phyloP scores from a whole-genome alignment of 169 alveolate species.

The Toxoplasma gondii region DNA sequence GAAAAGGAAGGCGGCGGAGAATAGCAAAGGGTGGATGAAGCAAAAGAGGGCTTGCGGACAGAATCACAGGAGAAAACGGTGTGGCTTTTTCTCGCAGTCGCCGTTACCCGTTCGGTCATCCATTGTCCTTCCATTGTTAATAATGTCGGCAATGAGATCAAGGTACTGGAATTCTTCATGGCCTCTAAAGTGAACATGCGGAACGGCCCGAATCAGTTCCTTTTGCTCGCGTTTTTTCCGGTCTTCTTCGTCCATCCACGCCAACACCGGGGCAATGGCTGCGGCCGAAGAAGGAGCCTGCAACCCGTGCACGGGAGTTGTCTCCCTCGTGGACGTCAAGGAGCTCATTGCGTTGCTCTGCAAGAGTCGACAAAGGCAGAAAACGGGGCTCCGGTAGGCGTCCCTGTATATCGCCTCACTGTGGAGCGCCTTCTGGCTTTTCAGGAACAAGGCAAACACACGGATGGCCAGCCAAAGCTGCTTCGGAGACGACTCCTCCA shows the following conservation, averaged over 20 bases:
- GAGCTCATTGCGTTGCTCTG: too few relatives aligned
- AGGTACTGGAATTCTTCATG: conserved; percentile 85
- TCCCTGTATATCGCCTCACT: too few relatives aligned
- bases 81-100: not conserved
- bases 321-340: too few relatives aligned
- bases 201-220: conserved; percentile 36
- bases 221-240: not conserved
- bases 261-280: not conserved
- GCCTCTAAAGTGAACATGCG: conserved; percentile 71
- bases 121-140: conserved; percentile 87
- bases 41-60: not conserved
- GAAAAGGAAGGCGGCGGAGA: not conserved
- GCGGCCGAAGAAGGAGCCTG: not conserved
- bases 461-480: too few relatives aligned
- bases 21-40: not conserved
- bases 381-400: too few relatives aligned
- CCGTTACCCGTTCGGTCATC: conserved; percentile 90
- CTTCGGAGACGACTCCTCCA: too few relatives aligned
- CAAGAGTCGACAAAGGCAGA: too few relatives aligned
- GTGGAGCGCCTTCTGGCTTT: too few relatives aligned
- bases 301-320: not conserved
- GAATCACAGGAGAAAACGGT: not conserved
- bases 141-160: conserved; percentile 90
- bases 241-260: not conserved
- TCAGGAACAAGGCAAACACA: too few relatives aligned